Evolutionary conservation across 1,284 basidiomycete genomes (phyloP).

Genomic region (Chondrostereum purpureum): DNA sequence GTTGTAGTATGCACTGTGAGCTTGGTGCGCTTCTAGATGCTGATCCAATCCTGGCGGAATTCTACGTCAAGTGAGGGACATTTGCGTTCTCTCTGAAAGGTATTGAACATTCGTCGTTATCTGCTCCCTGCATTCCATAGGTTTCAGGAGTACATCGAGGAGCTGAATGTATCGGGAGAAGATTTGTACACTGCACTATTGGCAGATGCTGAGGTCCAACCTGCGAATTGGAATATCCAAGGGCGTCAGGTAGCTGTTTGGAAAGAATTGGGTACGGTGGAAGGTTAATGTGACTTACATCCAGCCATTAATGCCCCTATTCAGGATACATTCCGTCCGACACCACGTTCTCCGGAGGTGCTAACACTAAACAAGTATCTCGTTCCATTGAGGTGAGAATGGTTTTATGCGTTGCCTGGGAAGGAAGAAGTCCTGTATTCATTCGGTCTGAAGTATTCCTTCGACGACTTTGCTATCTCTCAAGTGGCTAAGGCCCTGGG

Average conservation of each 20-base stretch:
- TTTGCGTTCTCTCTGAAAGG: no score
- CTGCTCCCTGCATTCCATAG: conserved; percentile 20
- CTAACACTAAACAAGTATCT: conserved; percentile 56
- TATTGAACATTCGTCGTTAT: not conserved
- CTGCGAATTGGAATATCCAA: conserved; percentile 57
- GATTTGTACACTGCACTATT: conserved; percentile 49
- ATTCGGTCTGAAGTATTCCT: conserved; percentile 39
- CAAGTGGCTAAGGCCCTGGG: conserved; percentile 53
- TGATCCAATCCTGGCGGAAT: conserved; percentile 59
- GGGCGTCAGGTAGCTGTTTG: conserved; percentile 54
- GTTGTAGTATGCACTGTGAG: conserved; percentile 1
- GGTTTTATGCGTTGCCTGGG: not conserved
- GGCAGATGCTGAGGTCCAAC: conserved; percentile 51
- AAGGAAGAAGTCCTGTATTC: not conserved
- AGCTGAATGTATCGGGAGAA: conserved; percentile 38
- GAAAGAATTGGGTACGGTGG: conserved; percentile 39
- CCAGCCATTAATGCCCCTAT: not conserved
- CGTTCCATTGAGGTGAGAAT: conserved; percentile 45
- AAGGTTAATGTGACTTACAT: not conserved
- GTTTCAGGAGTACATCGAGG: conserved; percentile 39
- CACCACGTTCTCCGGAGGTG: conserved; percentile 44
- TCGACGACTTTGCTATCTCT: conserved; percentile 57
- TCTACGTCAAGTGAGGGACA: conserved; percentile 53
- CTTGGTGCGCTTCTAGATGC: conserved; percentile 49
- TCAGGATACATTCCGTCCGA: conserved; percentile 49